Conservation (phyloP, 768 basidiomycete species). For the Amanita rubescens region DNA sequence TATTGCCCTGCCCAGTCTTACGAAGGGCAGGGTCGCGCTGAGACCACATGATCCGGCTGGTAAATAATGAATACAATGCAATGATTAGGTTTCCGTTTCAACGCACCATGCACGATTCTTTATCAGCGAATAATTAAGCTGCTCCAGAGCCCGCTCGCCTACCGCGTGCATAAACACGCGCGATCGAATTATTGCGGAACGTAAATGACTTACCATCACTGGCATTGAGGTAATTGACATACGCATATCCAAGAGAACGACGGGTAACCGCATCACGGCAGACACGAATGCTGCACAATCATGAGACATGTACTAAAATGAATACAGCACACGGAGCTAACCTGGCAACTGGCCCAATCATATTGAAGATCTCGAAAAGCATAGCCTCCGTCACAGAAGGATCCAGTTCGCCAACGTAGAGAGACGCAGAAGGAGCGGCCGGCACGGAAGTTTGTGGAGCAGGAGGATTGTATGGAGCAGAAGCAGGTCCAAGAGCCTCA, state of each 20-base stretch:
- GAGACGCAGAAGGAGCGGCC: conserved; percentile 79
- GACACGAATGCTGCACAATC: conserved; percentile 77
- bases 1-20: conserved; percentile 99
- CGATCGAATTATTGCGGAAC: background rate
- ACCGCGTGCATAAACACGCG: conserved; percentile 9
- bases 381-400: conserved; percentile 98
- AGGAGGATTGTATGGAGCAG: conserved; percentile 52
- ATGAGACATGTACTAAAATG: conserved; percentile 6
- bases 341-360: conserved; percentile 99
- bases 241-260: conserved; percentile 98
- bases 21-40: conserved; percentile 99
- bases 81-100: conserved; percentile 9
- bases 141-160: conserved; percentile 98
- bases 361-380: conserved; percentile 99
- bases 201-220: conserved; percentile 65
- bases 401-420: conserved; percentile 99
- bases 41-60: conserved; percentile 99
- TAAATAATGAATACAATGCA: conserved; percentile 12
- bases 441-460: conserved; percentile 46
- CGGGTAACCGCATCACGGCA: conserved; percentile 99
- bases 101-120: conserved; percentile 92
- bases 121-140: conserved; percentile 98
- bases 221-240: conserved; percentile 97
- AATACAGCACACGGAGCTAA: conserved; percentile 27
- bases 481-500: conserved; percentile 38